phyloP scores from a whole-genome alignment of 164 flowering plant species.

The Magnolia sinica region DNA sequence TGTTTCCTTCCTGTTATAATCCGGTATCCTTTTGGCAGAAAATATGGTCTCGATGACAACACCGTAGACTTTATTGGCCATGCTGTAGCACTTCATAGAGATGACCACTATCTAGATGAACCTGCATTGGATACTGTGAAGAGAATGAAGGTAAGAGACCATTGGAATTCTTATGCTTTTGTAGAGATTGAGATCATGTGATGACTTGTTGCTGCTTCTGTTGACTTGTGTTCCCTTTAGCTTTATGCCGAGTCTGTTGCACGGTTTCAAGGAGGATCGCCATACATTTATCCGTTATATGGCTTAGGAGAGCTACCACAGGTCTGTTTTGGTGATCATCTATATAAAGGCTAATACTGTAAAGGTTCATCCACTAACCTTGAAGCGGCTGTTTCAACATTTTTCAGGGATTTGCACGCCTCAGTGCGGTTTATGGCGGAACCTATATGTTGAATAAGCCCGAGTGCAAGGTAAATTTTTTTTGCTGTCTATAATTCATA shows the following conservation, averaged over 20 bases:
- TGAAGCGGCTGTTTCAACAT: not conserved
- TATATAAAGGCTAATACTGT: not conserved
- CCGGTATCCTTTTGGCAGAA: constrained; percentile 35
- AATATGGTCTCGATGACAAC: constrained; percentile 92
- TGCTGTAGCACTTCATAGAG: constrained; percentile 86
- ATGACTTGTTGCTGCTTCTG: not conserved
- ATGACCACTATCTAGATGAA: constrained; percentile 72
- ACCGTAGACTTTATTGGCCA: constrained; percentile 89
- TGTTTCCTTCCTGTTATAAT: not conserved
- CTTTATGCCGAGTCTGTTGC: constrained; percentile 90
- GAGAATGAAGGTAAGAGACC: constrained; percentile 73
- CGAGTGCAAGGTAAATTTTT: constrained; percentile 73
- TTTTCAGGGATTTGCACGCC: constrained; percentile 86
- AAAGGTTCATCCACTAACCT: not conserved
- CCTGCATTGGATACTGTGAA: constrained; percentile 91
- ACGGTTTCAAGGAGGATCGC: constrained; percentile 97
- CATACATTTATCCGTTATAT: constrained; percentile 91
- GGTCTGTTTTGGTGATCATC: constrained; percentile 36
- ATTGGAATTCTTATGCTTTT: not conserved
- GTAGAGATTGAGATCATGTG: not conserved
- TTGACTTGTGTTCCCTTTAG: constrained; percentile 26
- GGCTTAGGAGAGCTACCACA: constrained; percentile 97
- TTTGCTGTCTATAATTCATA: not conserved
- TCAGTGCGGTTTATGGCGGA: constrained; percentile 98
- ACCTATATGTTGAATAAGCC: constrained; percentile 95